Base-by-base conservation (phyloP, 1,139 yeast genomes). In the Diutina neorugosa region DNA sequence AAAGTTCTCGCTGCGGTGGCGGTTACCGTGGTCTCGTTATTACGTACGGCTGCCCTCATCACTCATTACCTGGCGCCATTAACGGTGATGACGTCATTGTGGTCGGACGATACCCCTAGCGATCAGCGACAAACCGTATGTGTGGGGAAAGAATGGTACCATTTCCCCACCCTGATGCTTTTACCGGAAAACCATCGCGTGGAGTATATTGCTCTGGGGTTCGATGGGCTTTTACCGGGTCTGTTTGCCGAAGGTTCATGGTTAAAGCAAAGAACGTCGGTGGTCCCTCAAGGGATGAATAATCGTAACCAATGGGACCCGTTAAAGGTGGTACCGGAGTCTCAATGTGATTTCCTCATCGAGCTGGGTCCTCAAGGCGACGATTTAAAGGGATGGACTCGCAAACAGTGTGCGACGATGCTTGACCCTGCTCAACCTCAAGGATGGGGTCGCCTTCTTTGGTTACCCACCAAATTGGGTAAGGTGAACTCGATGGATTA, bases 131-230 rank as follows among this genome's bases (percentile, higher is more conserved):
- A 25, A 21, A 16, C 25, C 1, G 84, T 91, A 0, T 93, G 98
- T 65, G 76, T 87, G 21, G 97, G 96, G 2, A 78, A 96, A 56
- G 98, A 93, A 68, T 91, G 98, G 97, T 89, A 89, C 62, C 87
- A 93, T 62, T 91, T 73, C 68, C 97, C 98, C 12, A 82, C 86
- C 1, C 90, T 97, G 0, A 86, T 90, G 64, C 87, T 90, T 63
- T 69, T 91, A 23, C 84, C 86, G 1, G 69, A 71, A 20, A 73
- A 77, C 41, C 69, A 77, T 55, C 71, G 96, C 57, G 68, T 89
- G 27, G 71, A 72, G 59, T 91, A 88, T 65, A 81, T 87, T 8
- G 71, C 74, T 55, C 83, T 90, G 55, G 95, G 94, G 1, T 91
- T 91, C 66, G 80, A 83, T 63, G 98, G 98, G 0, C 70, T 91